Conservation (phyloP, 2,329 filamentous ascomycete species). For the Penicillium sp. region DNA sequence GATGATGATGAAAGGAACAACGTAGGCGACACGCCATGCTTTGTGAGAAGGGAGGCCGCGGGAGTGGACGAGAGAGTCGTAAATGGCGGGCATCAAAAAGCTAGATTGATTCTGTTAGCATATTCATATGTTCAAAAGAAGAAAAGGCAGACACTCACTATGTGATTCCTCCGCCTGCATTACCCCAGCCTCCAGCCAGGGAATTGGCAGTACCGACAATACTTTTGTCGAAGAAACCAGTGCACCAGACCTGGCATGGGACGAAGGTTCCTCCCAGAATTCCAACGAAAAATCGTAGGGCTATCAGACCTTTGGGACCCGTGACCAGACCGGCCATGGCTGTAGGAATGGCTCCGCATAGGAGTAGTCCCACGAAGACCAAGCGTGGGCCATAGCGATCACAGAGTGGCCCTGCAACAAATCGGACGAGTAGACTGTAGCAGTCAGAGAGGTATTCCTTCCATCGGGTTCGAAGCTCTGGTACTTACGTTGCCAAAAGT, state of each 20-base stretch:
- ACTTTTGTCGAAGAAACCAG: slow-evolving; percentile 90
- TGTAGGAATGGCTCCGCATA: slow-evolving; percentile 75
- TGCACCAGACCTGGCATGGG: slow-evolving; percentile 84
- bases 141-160: slow-evolving; percentile 48
- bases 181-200: slow-evolving; percentile 79
- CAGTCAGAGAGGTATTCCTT: neutral
- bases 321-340: slow-evolving; percentile 76
- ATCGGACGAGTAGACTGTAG: slow-evolving; percentile 66
- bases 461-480: neutral
- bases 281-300: slow-evolving; percentile 44
- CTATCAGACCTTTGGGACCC: slow-evolving; percentile 53
- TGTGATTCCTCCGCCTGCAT: slow-evolving; percentile 83
- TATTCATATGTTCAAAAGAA: neutral
- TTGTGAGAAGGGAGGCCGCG: slow-evolving; percentile 61
- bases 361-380: slow-evolving; percentile 74
- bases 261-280: slow-evolving; percentile 45
- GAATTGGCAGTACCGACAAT: slow-evolving; percentile 86
- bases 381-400: slow-evolving; percentile 77
- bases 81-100: slow-evolving; percentile 89
- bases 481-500: slow-evolving; percentile 61
- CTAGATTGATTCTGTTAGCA: slow-evolving; percentile 15
- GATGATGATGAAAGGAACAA: slow-evolving; percentile 79
- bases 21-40: slow-evolving; percentile 81
- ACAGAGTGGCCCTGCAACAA: slow-evolving; percentile 78
- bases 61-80: slow-evolving; percentile 66